Percentiles rank a stretch among this genome's conserved stretches.
phyloP scores from a whole-genome alignment of 352 stramenopile species.

The Phytopythium aichiense region DNA sequence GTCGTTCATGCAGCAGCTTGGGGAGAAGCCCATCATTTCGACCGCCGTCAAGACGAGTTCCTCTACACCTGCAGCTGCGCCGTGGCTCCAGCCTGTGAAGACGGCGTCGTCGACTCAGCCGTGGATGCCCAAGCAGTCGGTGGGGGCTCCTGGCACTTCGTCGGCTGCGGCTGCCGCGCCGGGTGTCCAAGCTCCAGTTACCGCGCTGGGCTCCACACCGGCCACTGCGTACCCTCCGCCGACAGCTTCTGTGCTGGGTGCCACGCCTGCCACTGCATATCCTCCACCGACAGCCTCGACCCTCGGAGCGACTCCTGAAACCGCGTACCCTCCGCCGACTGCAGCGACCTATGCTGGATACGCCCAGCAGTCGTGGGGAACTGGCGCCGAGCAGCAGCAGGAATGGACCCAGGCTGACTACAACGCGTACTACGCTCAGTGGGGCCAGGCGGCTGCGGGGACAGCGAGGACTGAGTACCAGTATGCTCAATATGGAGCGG shows the following conservation, averaged over 20 bases:
- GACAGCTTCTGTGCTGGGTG: neutral
- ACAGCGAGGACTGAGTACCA: constrained; percentile 23
- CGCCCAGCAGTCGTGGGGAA: constrained; percentile 13
- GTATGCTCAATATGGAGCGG: constrained; percentile 4
- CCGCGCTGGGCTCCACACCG: neutral
- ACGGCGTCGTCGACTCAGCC: constrained; percentile 39
- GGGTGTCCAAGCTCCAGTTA: constrained; percentile 5
- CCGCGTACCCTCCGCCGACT: constrained; percentile 17
- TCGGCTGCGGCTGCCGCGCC: constrained; percentile 17
- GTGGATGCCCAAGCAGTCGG: constrained; percentile 60
- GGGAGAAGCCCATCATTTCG: constrained; percentile 69
- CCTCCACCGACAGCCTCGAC: constrained; percentile 13
- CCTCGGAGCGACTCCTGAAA: neutral
- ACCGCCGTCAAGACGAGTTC: constrained; percentile 32
- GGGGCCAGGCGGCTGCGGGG: constrained; percentile 22
- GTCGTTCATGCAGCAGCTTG: constrained; percentile 85
- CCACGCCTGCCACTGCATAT: constrained; percentile 7
- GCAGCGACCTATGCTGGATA: constrained; percentile 5
- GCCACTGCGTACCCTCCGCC: constrained; percentile 6
- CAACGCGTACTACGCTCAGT: constrained; percentile 50
- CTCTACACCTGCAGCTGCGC: constrained; percentile 31
- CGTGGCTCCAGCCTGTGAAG: constrained; percentile 69
- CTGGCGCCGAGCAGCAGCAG: constrained; percentile 15
- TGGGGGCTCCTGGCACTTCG: constrained; percentile 31
- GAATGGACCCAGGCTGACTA: constrained; percentile 31